Base-by-base conservation (phyloP, 768 basidiomycete genomes). In the Collybia mongolica region DNA sequence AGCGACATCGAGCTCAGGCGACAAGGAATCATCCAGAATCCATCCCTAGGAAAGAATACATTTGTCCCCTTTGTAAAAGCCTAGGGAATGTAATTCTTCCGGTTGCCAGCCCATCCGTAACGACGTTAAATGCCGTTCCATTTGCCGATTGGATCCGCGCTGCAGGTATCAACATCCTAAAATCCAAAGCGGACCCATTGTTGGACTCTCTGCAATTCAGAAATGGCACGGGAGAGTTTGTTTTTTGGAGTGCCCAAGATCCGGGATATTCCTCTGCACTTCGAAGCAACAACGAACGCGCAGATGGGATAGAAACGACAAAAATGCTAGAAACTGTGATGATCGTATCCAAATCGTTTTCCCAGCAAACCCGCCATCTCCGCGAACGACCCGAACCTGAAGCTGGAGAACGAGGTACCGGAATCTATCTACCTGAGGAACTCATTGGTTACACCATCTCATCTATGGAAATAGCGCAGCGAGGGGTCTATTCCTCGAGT, bases 51-150 rank as follows among this genome's bases (percentile, higher is more conserved):
- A 88, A 89, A 57, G 97, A 99, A 61, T 98, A 87, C 70, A 90
- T 98, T 41, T 99, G 97, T 59, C 97, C 97, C 1, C 72, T 99
- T 3, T 99, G 97, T 75, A 98, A 98, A 70, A 93, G 91, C 58
- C 74, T 98, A 5, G 94, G 96, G 2, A 99, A 99, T 65, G 83
- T 93, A 24, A 86, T 99, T 37, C 76, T 99, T 0, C 97, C 97
- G 0, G 85, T 95, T 15, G 74, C 80, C 4, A 72, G 73, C 11
- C 73, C 84, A 0, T 65, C 75, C 9, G 57, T 56, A n/a, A 76
- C 72, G 29, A 65, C 75, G 19, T 75, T 83, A 46, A 88, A 81
- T 51, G 69, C 67, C 3, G 69, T 81, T 0, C 79, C 86, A 0
- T 90, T 97, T 63, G 75, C 90, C 0, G 92, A 95, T 58, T 95